phyloP scores from a whole-genome alignment of 2,329 filamentous ascomycete genomes.

The Cladosporium sp. region DNA sequence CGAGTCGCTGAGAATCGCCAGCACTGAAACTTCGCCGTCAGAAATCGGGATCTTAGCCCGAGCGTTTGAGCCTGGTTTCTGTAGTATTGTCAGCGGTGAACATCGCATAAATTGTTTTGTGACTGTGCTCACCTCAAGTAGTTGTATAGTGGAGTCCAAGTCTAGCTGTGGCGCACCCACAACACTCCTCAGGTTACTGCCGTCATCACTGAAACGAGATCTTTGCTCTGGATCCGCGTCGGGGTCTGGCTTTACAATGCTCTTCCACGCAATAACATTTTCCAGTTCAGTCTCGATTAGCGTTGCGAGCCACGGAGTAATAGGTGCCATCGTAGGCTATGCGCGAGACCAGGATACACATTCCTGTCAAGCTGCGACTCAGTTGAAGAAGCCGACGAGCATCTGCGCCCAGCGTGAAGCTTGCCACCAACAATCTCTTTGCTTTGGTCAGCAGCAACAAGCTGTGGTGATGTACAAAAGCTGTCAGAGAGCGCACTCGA shows the following conservation, averaged over 20 bases:
- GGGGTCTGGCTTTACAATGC: constrained; percentile 31
- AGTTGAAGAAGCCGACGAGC: neutral
- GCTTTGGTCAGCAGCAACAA: neutral
- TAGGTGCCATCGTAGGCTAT: constrained; percentile 25
- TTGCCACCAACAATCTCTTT: neutral
- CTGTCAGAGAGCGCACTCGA: neutral
- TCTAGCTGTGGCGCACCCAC: constrained; percentile 20
- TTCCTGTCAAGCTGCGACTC: neutral
- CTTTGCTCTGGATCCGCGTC: constrained; percentile 12
- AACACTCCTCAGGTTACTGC: constrained; percentile 36
- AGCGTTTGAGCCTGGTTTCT: constrained; percentile 21
- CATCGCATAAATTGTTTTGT: too few relatives aligned
- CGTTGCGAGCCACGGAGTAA: constrained; percentile 34
- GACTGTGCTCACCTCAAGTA: constrained; percentile 22
- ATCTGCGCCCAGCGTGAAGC: neutral
- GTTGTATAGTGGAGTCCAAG: constrained; percentile 26
- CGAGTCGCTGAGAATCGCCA: constrained; percentile 30
- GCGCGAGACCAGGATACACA: neutral
- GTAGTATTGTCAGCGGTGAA: constrained; percentile 8
- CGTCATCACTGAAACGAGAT: constrained; percentile 33
- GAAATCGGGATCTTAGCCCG: constrained; percentile 26
- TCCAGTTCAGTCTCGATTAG: constrained; percentile 33
- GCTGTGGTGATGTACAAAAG: neutral
- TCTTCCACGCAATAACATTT: constrained; percentile 32
- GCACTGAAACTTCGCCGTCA: constrained; percentile 33